Percentiles rank a stretch among this genome's conserved stretches.
phyloP scores from a whole-genome alignment of 2,329 filamentous ascomycete species.

The Neopestalotiopsis clavispora region DNA sequence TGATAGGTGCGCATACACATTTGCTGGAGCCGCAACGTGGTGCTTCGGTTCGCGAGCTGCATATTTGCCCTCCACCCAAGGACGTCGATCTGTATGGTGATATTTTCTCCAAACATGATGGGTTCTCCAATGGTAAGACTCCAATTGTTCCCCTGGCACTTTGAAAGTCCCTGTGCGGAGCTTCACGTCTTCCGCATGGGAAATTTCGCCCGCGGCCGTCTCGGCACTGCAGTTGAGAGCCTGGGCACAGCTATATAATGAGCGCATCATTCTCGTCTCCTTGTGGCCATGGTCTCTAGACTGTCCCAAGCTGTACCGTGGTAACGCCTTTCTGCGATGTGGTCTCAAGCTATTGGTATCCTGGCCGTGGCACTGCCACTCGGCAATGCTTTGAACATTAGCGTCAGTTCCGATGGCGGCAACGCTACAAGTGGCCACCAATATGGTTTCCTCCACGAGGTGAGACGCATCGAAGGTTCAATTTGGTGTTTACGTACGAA shows the following conservation, averaged over 20 bases:
- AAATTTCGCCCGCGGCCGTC: background rate
- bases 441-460: conserved; percentile 52
- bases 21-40: background rate
- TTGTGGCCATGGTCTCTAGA: background rate
- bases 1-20: conserved; percentile 18
- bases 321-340: conserved; percentile 21
- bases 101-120: background rate
- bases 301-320: background rate
- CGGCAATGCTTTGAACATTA: conserved; percentile 40
- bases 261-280: background rate
- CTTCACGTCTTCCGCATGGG: background rate
- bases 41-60: conserved; percentile 9
- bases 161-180: background rate
- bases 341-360: conserved; percentile 25
- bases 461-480: conserved; percentile 22
- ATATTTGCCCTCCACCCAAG: background rate
- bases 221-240: background rate
- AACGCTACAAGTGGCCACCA: conserved; percentile 49
- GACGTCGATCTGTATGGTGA: background rate
- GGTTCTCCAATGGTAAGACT: background rate
- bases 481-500: conserved; percentile 17
- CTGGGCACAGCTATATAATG: background rate
- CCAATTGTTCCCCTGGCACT: conserved; percentile 7
- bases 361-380: conserved; percentile 27
- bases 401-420: conserved; percentile 42